Conservation (phyloP, 306 rosid species). For the Inga laurina region DNA sequence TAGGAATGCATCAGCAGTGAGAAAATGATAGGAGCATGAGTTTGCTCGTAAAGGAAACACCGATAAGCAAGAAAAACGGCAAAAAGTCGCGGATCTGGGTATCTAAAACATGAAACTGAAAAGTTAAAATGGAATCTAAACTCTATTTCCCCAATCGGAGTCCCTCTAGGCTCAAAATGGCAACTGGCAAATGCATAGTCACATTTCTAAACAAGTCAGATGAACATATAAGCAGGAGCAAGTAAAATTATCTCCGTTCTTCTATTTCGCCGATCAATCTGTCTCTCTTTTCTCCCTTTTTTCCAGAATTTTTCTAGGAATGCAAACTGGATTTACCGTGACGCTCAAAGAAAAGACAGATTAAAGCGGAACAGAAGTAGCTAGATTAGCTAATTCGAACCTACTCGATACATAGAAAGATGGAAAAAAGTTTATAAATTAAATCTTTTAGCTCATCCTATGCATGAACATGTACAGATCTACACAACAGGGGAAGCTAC, state of each 20-base stretch:
- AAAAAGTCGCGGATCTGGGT: slow-evolving; percentile 37
- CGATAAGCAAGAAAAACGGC: slow-evolving; percentile 3
- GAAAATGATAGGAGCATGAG: slow-evolving; percentile 12
- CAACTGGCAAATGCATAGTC: neutral
- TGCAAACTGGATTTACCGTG: neutral
- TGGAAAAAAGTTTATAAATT: slow-evolving; percentile 22
- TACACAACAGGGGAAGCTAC: neutral
- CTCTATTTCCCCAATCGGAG: neutral
- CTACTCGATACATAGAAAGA: slow-evolving; percentile 17
- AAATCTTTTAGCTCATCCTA: slow-evolving; percentile 13
- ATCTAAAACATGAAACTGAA: slow-evolving; percentile 10
- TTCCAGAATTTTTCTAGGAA: neutral
- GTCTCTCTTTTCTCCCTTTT: neutral
- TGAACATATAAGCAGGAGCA: neutral
- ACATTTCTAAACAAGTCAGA: neutral
- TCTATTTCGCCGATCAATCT: neutral
- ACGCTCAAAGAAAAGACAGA: neutral
- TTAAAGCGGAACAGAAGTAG: slow-evolving; percentile 11
- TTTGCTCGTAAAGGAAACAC: slow-evolving; percentile 17
- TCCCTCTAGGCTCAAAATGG: slow-evolving; percentile 3
- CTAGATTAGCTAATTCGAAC: slow-evolving; percentile 8
- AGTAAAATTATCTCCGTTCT: slow-evolving; percentile 1
- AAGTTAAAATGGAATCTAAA: slow-evolving; percentile 5
- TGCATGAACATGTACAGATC: slow-evolving; percentile 48
- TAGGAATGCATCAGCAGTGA: neutral